Evolutionary conservation across 495 filamentous ascomycete genomes (phyloP).

Genomic region (Penicillium herquei): DNA sequence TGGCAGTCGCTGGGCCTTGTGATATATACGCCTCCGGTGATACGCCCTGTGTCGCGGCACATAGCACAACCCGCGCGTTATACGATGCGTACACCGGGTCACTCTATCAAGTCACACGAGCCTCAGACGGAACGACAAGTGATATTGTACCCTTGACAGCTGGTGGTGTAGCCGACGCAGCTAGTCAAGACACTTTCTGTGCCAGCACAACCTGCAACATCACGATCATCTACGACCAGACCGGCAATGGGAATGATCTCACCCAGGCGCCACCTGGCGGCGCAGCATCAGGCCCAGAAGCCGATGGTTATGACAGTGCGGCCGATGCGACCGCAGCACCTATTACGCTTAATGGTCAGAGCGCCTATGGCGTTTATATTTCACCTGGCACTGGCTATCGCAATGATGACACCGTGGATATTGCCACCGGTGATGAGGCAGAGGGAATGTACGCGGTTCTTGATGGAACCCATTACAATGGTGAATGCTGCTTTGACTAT

Average conservation of each 20-base stretch:
- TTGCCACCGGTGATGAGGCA: constrained; percentile 48
- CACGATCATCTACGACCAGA: constrained; percentile 59
- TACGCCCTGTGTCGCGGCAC: constrained; percentile 56
- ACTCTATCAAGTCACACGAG: constrained; percentile 56
- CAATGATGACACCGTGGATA: constrained; percentile 48
- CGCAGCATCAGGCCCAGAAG: constrained; percentile 44
- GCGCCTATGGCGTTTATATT: constrained; percentile 56
- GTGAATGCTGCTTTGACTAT: constrained; percentile 59
- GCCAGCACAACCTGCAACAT: constrained; percentile 55
- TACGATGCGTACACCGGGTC: constrained; percentile 48
- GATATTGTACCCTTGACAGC: constrained; percentile 45
- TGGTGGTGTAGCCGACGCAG: constrained; percentile 54
- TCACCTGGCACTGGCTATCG: constrained; percentile 55
- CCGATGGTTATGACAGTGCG: constrained; percentile 52
- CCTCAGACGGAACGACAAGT: constrained; percentile 45
- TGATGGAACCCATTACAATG: constrained; percentile 59
- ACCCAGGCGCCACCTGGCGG: constrained; percentile 53
- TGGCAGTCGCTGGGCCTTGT: constrained; percentile 51
- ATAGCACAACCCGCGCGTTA: constrained; percentile 57
- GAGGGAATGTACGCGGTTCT: constrained; percentile 60
- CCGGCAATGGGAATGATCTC: constrained; percentile 53
- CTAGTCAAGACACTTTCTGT: constrained; percentile 56
- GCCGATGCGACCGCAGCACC: constrained; percentile 55
- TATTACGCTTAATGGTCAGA: constrained; percentile 54
- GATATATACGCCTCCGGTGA: constrained; percentile 54